Evolutionary conservation across 2,329 filamentous ascomycete genomes (phyloP), one percentile per base, ranked within the genome.

Genomic region (Aspergillus alliaceus): DNA sequence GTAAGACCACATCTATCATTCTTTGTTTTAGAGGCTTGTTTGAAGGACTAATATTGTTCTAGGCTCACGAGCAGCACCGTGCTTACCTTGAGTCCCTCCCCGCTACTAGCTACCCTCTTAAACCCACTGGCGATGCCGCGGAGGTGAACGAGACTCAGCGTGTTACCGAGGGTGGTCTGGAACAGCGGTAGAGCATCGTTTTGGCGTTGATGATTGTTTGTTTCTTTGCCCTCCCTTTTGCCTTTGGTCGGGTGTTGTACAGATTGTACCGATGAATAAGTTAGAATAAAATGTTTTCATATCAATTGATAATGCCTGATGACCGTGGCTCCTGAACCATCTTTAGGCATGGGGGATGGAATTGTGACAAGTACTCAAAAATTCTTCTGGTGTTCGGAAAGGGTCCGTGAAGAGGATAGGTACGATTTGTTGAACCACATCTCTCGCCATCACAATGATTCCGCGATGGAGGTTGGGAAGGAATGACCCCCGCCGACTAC

Each of bases 31-130:
- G n/a, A n/a, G n/a, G n/a, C n/a, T n/a, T n/a, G n/a, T n/a, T n/a
- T n/a, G n/a, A n/a, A n/a, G n/a, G n/a, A n/a, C n/a, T 32, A 40
- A 51, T 44, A 18, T 37, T 40, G 6, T 44, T 66, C 54, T 60
- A 98, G 93, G 93, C 93, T 61, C 86, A 97, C 73, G 91, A 96
- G 76, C 89, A 96, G 71, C 86, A 97, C 82, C 86, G 91, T 73
- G 83, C 88, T 74, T 86, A 92, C 74, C 86, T 98, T 65, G 86
- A 97, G 79, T 88, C 93, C 56, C 84, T 93, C 15, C 89, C 91
- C 29, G 79, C 85, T 64, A 92, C 90, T 18, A 87, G 90, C 61
- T 96, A 95, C 75, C 93, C 93, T 37, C 84, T 98, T 56, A 83
- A 80, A 61, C 79, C 86, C n/a, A 79, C 78, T 47, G 82, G 82